A percentile compares a stretch with the other conserved stretches of the same genome.
phyloP scores from a whole-genome alignment of 176 grass and related monocot species.

The Phragmites australis region DNA sequence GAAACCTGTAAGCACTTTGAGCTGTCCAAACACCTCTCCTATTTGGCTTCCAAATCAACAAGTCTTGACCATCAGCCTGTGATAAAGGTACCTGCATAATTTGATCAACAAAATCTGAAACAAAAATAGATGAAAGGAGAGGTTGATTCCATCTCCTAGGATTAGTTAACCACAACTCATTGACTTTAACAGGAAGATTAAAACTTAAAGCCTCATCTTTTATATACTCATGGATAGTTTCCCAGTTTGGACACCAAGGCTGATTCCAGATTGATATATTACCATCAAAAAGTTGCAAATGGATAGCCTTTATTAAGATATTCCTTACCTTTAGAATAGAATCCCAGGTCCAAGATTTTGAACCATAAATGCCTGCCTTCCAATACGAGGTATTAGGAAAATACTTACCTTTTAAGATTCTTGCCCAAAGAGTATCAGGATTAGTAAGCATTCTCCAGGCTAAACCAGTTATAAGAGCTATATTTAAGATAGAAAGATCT shows the following conservation, averaged over 20 bases:
- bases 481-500: not conserved
- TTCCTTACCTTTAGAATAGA: not conserved
- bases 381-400: not conserved
- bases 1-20: not conserved
- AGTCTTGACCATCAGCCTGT: not conserved
- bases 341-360: not conserved
- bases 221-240: not conserved
- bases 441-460: not conserved
- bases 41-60: not conserved
- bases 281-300: not conserved
- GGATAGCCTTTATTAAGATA: not conserved
- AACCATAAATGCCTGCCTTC: not conserved
- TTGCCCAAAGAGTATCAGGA: not conserved
- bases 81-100: not conserved
- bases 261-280: not conserved
- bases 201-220: not conserved
- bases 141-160: not conserved
- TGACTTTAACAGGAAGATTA: not conserved
- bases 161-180: not conserved
- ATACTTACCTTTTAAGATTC: not conserved
- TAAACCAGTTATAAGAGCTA: not conserved
- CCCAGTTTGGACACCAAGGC: not conserved
- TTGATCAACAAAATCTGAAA: not conserved
- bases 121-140: not conserved
- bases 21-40: not conserved